Evolutionary conservation across 2,329 filamentous ascomycete genomes (phyloP), one percentile per base, ranked within the genome.

Genomic region (Stagonosporopsis tanaceti): DNA sequence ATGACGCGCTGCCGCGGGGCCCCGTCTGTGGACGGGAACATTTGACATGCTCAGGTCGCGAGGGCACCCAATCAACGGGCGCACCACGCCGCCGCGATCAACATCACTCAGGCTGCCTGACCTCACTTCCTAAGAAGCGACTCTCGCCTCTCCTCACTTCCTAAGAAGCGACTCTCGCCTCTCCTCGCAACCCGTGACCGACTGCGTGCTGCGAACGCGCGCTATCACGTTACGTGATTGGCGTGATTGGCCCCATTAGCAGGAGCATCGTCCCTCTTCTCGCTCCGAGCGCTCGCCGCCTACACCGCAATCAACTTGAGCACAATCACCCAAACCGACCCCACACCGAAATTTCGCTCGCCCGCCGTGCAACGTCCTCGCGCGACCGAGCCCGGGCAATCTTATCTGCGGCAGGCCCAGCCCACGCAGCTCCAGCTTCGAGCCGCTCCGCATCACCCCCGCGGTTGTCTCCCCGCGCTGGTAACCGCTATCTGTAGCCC

Each of bases 401-500:
- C 24, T 57, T 57, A 53, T 47, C 48, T 56, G 56, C 46, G 46
- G 58, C 60, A 55, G 65, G 64, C 65, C 65, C 64, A 65, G 64
- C 52, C 68, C 58, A 53, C 60, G 59, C 61, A 59, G 47, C 56
- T 39, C 59, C 61, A 59, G 47, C 56, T 39, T 45, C 44, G 44
- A 44, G 39, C 38, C 48, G 46, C 58, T 54, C 53, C 57, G 59
- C 62, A 53, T 41, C 48, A 47, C 52, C 60, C 57, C 66, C 61
- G 62, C 63, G 50, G 47, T 56, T 53, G 60, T 57, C 61, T 64
- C 62, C 60, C 61, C 59, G 47, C 52, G 54, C 39, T 55, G 52
- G 47, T 38, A 40, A 56, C 47, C 30, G 47, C 52, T 45, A 48
- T 48, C 47, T 35, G 38, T 48, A 44, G 51, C 47, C 50, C 61